Evolutionary conservation across 2,329 filamentous ascomycete genomes (phyloP).

Genomic region (Talaromyces sp.): DNA sequence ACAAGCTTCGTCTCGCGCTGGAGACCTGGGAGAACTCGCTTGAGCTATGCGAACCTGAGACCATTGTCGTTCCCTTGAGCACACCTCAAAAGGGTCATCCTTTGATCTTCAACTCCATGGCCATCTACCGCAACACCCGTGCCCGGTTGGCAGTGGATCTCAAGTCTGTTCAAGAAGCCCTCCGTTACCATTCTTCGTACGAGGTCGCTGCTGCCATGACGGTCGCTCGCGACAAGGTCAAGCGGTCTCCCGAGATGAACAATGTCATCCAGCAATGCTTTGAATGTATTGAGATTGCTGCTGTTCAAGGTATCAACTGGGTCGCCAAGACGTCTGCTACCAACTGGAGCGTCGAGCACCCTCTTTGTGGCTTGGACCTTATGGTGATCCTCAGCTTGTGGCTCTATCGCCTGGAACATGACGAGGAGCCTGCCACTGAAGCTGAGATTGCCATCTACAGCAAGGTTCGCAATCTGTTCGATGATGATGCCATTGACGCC

Average conservation of each 20-base stretch:
- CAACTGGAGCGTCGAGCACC: conserved; percentile 98
- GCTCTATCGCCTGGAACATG: conserved; percentile 99
- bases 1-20: conserved; percentile 90
- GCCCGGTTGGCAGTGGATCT: conserved; percentile 91
- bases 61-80: conserved; percentile 81
- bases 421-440: conserved; percentile 70
- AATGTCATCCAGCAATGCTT: conserved; percentile 98
- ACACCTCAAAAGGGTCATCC: conserved; percentile 95
- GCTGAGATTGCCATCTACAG: conserved; percentile 46
- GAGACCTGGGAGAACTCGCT: conserved; percentile 99
- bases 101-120: conserved; percentile 96
- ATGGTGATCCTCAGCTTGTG: conserved; percentile 97
- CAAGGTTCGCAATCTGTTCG: conserved; percentile 80
- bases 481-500: conserved; percentile 81
- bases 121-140: conserved; percentile 91
- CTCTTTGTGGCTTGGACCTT: conserved; percentile 90
- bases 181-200: conserved; percentile 95
- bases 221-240: conserved; percentile 86
- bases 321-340: conserved; percentile 96
- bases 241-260: conserved; percentile 95
- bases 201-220: conserved; percentile 98
- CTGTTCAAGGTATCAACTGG: conserved; percentile 92
- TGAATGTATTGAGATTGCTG: conserved; percentile 94
- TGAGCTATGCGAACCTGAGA: conserved; percentile 88
- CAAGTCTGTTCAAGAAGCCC: conserved; percentile 91